phyloP scores from a whole-genome alignment of 164 flowering plant species.

The Hamamelis virginiana region DNA sequence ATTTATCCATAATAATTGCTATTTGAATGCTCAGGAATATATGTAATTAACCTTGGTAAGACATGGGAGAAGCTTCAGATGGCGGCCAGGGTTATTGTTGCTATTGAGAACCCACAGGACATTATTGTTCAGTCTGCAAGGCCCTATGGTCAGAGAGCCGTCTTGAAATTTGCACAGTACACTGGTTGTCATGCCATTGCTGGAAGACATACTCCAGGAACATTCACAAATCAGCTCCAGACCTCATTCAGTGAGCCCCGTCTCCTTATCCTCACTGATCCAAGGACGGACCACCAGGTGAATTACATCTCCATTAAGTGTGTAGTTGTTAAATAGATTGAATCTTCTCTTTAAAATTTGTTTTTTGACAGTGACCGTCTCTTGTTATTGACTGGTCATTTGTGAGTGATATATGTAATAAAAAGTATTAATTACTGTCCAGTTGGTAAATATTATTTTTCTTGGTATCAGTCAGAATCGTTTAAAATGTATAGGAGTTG shows the following conservation, averaged over 20 bases:
- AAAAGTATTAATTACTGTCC: too few relatives aligned
- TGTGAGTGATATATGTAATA: too few relatives aligned
- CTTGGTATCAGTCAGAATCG: too few relatives aligned
- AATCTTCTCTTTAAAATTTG: too few relatives aligned
- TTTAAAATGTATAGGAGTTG: too few relatives aligned
- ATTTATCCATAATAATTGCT: not conserved
- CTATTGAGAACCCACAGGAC: slow-evolving; percentile 80
- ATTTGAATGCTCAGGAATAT: slow-evolving; percentile 46
- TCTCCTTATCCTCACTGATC: slow-evolving; percentile 84
- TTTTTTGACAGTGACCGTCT: too few relatives aligned
- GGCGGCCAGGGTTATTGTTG: slow-evolving; percentile 88
- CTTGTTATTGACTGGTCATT: too few relatives aligned
- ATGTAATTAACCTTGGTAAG: slow-evolving; percentile 77
- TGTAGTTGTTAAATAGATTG: too few relatives aligned
- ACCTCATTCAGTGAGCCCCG: slow-evolving; percentile 80
- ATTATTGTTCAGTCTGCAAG: slow-evolving; percentile 92
- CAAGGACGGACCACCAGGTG: slow-evolving; percentile 70
- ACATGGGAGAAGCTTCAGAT: slow-evolving; percentile 87
- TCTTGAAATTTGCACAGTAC: slow-evolving; percentile 35
- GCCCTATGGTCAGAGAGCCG: slow-evolving; percentile 93
- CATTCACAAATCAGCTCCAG: slow-evolving; percentile 87
- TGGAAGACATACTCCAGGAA: slow-evolving; percentile 89
- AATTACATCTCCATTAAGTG: too few relatives aligned
- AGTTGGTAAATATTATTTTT: too few relatives aligned
- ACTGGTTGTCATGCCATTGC: slow-evolving; percentile 61